Evolutionary conservation across 331 rosid species (phyloP).

Genomic region (Ulmus americana): DNA sequence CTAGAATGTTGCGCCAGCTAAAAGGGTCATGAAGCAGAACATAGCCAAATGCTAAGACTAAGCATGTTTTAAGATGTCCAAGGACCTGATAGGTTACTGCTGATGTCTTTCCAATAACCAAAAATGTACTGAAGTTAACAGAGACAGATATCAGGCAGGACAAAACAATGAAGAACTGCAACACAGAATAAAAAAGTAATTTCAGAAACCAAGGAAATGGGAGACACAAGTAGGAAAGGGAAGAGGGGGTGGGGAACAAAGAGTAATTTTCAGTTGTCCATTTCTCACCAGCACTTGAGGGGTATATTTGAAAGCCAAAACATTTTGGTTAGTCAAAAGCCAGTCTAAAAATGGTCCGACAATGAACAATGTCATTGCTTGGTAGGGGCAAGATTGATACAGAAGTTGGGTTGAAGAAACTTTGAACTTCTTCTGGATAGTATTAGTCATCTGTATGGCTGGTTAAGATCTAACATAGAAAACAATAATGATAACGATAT

Average conservation of each 20-base stretch:
- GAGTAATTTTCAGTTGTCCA: not conserved
- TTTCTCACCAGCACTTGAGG: constrained; percentile 73
- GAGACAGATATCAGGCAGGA: constrained; percentile 87
- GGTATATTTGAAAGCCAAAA: constrained; percentile 71
- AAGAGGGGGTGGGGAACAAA: not conserved
- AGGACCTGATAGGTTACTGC: constrained; percentile 95
- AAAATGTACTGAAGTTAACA: constrained; percentile 93
- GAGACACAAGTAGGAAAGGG: not conserved
- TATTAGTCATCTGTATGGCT: constrained; percentile 75
- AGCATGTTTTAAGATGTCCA: constrained; percentile 90
- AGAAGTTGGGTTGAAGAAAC: constrained; percentile 93
- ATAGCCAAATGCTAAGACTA: constrained; percentile 88
- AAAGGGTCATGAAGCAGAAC: constrained; percentile 80
- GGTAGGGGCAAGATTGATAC: constrained; percentile 91
- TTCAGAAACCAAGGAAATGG: constrained; percentile 11
- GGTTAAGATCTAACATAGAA: constrained; percentile 39
- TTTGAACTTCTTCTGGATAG: constrained; percentile 89
- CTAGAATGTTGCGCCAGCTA: constrained; percentile 80
- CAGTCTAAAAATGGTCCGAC: constrained; percentile 82
- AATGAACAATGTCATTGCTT: constrained; percentile 64
- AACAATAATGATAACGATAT: not conserved
- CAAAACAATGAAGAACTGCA: constrained; percentile 77
- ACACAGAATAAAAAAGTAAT: constrained; percentile 7
- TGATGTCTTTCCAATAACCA: constrained; percentile 91
- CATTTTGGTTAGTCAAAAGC: constrained; percentile 64